A percentile compares a stretch with the other conserved stretches of the same genome.
phyloP scores from a whole-genome alignment of 140 eudicot species.

The Senecio squalidus region DNA sequence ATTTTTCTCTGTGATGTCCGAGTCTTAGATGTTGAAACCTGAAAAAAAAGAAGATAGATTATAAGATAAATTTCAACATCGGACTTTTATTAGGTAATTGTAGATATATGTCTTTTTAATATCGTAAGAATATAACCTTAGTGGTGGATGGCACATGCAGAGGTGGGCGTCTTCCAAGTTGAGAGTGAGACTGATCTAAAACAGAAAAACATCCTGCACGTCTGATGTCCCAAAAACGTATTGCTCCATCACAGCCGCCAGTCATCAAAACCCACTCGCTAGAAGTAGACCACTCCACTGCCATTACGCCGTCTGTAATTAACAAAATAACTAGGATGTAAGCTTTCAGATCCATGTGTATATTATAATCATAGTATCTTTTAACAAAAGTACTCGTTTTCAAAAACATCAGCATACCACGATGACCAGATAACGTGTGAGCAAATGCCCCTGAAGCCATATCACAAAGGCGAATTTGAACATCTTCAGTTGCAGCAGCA shows the following conservation, averaged over 20 bases:
- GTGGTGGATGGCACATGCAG: conserved; percentile 33
- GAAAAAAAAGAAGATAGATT: conserved; percentile 17
- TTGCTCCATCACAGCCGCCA: conserved; percentile 99
- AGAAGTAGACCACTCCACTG: conserved; percentile 94
- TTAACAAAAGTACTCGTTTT: neutral
- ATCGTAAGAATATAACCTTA: conserved; percentile 52
- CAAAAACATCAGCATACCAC: conserved; percentile 53
- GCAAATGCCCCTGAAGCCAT: conserved; percentile 98
- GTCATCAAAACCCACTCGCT: conserved; percentile 95
- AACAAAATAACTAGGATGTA: neutral
- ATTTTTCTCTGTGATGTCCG: conserved; percentile 46
- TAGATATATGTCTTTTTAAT: no score
- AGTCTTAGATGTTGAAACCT: conserved; percentile 49
- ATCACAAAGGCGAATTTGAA: conserved; percentile 97
- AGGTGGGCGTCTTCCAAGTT: conserved; percentile 89
- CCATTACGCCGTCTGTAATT: conserved; percentile 87
- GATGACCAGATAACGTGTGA: conserved; percentile 98
- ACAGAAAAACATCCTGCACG: conserved; percentile 96
- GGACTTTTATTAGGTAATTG: no score
- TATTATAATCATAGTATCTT: neutral
- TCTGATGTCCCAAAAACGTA: conserved; percentile 97
- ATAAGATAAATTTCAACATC: neutral
- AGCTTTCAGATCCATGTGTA: conserved; percentile 3
- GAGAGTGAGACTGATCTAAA: conserved; percentile 84
- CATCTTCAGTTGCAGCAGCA: conserved; percentile 98